These are phyloP conservation scores for Cercis canadensis DNA, from an alignment of 306 rosid genomes.

Conservation along the genomic window DNA sequence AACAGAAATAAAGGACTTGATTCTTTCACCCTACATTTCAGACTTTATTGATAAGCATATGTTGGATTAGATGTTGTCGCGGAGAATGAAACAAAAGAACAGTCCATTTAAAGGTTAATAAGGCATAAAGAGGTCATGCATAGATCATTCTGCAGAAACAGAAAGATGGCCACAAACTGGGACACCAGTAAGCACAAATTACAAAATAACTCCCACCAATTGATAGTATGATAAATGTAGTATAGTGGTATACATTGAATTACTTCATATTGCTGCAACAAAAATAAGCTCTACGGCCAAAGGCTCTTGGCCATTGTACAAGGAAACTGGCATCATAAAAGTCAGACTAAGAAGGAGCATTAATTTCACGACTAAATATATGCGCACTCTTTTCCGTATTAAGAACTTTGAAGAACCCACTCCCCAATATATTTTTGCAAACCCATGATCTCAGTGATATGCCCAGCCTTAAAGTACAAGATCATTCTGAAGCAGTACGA, in stretches of 20 bases:
- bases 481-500: too few relatives aligned
- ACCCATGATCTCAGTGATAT: too few relatives aligned
- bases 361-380: too few relatives aligned
- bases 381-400: too few relatives aligned
- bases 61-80: neutral
- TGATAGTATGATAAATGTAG: constrained; percentile 1
- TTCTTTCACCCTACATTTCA: too few relatives aligned
- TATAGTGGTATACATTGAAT: neutral
- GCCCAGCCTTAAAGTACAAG: too few relatives aligned
- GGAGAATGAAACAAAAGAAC: neutral
- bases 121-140: constrained; percentile 13
- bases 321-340: too few relatives aligned
- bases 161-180: neutral
- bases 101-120: neutral
- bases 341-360: too few relatives aligned
- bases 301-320: too few relatives aligned
- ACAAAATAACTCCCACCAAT: constrained; percentile 8
- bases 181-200: neutral
- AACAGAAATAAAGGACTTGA: neutral
- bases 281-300: neutral
- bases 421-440: too few relatives aligned
- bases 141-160: constrained; percentile 7
- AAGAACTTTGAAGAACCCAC: too few relatives aligned
- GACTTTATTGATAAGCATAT: too few relatives aligned
- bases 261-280: neutral